Base-by-base conservation (phyloP, 1,284 basidiomycete species). In the Rhodotorula sp. region DNA sequence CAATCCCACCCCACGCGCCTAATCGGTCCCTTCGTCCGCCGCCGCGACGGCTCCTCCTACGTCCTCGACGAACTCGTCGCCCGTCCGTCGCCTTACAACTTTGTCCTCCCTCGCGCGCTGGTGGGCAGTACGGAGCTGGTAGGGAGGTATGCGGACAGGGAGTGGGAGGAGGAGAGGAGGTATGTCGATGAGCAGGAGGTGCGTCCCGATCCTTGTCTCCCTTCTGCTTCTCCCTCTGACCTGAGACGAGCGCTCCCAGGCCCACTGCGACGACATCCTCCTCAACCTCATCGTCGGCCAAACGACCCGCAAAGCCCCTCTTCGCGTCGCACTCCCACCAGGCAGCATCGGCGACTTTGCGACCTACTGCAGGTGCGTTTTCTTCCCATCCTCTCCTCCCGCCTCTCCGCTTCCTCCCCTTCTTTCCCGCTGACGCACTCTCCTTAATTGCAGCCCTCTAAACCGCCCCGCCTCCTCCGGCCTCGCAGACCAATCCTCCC, bases 241-340 rank as follows among this genome's bases (percentile, higher is more conserved):
- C n/a, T n/a, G 34, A 10, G 2, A 47, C 40, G 18, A 2, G n/a
- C n/a, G 9, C 18, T 2, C 30, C 2, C 59, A 61, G 59, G 59
- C 59, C 4, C 63, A 64, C 28, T 64, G 63, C 48, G 63, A 64
- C 56, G 63, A 64, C 28, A 10, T 64, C 16, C 56, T 64, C 8
- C 47, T 64, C 15, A 64, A 64, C 34, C 31, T 55, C 4, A 48
- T 37, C 34, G 56, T 54, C 15, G 46, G 46, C 8, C 30, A 64
- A 16, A 3, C 9, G 15, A 59, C 55, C 26, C 28, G 55, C 5
- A 31, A 37, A 2, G 30, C 63, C 5, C 63, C 63, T 3, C 56
- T 64, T 5, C 53, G 63, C 2, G 48, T 64, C 47, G 55, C 48
- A 2, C 56, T 64, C 9, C 63, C 63, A n/a, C 63, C 55, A 2